Evolutionary conservation across 495 filamentous ascomycete species (phyloP), one percentile per base, ranked within the genome.

Genomic region (Penicillium pancosmium): DNA sequence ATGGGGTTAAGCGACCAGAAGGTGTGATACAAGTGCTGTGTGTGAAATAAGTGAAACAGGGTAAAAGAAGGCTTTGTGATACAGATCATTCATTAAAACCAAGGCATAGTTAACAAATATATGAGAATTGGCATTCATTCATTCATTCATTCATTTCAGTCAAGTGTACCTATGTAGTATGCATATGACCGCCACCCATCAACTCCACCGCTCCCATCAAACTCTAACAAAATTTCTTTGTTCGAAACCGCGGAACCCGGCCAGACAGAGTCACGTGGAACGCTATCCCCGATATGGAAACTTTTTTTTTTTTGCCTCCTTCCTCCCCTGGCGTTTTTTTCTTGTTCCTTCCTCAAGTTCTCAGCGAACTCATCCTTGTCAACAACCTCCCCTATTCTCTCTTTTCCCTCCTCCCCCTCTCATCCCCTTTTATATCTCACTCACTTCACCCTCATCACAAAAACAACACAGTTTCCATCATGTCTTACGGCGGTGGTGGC

Each of bases 401-500:
- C 61, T 61, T 60, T 56, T 69, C 62, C 65, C 66, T 70, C 63
- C 60, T 57, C 46, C 67, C 54, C 68, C 55, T 62, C 53, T 57
- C 55, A 50, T 63, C 61, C 61, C 63, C 54, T 57, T 52, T 44
- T 34, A 43, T 68, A 61, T 58, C 52, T 53, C 59, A 67, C 65
- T 59, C 64, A 50, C 38, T 66, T 66, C 68, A 62, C 64, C 65
- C 59, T 55, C 55, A 21, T 9, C 13, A 44, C 41, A 44, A 44
- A 21, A 44, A 44, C 61, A 67, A 51, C 41, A 66, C 59, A 70
- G 15, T 9, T 51, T 48, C 61, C 68, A 76, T 64, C 69, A 87
- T 90, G 88, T 91, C 87, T 77, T 91, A 90, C 84, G 85, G 88
- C 65, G 88, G 88, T 65, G 88, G 87, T 66, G 88, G 88, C 64